Evolutionary conservation across 176 grass and related monocot genomes (phyloP), one percentile per base, ranked within the genome.

Genomic region (Musa beccarii): DNA sequence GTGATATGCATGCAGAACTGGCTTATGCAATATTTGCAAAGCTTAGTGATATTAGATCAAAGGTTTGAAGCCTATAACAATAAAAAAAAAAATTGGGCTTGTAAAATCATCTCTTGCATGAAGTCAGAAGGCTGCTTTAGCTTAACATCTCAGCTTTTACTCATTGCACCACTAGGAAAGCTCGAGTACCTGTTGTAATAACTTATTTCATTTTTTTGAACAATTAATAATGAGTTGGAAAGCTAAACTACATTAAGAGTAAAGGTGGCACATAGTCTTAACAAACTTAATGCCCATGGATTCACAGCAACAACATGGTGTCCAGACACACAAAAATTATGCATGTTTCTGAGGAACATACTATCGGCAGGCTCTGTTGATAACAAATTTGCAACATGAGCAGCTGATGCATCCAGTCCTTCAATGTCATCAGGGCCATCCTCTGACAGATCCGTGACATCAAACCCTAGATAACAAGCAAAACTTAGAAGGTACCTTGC

Each of bases 341-440:
- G 21, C 51, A 50, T 76, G 54, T 16, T 24, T 62, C 0, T 50
- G 61, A 81, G 68, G 17, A 79, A 43, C 82, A 83, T 94, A 99
- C 95, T 89, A 72, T 94, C 91, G 29, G 86, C 53, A 8, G 95
- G 95, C 59, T 99, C 95, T 16, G 95, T 92, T 59, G 95, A 99
- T 74, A 99, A 83, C 51, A 99, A 78, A 80, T 99, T 99, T 54
- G 90, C 95, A 57, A 99, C 95, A 86, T 99, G 91, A 63, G 90
- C 80, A 78, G 95, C 90, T 51, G 95, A 87, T 23, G 90, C 84
- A 87, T 99, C 95, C 88, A 94, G 59, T 23, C 95, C 95, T 83
- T 89, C 88, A 53, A 86, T 57, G 82, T 99, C 91, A 83, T 84
- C 82, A 83, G 86, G 81, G 74, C 84, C 79, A 61, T 92, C 86